A percentile compares a stretch with the other conserved stretches of the same genome.
Conservation (phyloP, 768 basidiomycete genomes). For the Baorangia bicolor region DNA sequence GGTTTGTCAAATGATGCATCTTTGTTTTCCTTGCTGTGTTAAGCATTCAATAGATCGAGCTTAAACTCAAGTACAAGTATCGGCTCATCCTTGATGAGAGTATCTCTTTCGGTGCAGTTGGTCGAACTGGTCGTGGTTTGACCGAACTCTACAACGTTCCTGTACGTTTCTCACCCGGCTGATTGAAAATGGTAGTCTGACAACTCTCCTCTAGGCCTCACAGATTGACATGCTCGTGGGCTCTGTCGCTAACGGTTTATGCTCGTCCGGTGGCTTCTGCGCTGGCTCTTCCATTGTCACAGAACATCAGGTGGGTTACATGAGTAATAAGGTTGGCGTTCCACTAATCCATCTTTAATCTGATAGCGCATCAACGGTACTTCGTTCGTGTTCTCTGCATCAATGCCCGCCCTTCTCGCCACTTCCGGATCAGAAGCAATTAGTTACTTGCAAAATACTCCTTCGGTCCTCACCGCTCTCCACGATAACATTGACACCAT, state of each 20-base stretch:
- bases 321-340: neutral
- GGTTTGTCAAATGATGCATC: slow-evolving; percentile 44
- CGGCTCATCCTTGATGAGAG: slow-evolving; percentile 92
- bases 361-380: slow-evolving; percentile 90
- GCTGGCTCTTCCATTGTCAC: slow-evolving; percentile 82
- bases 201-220: slow-evolving; percentile 50
- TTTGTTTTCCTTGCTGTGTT: neutral
- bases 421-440: slow-evolving; percentile 88
- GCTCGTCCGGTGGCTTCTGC: slow-evolving; percentile 91
- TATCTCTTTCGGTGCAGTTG: slow-evolving; percentile 90
- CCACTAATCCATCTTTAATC: neutral
- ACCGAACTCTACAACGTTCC: slow-evolving; percentile 95
- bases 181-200: neutral
- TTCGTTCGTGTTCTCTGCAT: slow-evolving; percentile 94
- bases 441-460: slow-evolving; percentile 70
- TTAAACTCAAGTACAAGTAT: slow-evolving; percentile 96
- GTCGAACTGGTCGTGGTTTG: slow-evolving; percentile 89
- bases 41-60: slow-evolving; percentile 65
- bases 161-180: slow-evolving; percentile 44
- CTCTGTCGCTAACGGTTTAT: slow-evolving; percentile 80
- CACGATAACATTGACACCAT: slow-evolving; percentile 80
- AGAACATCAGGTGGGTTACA: slow-evolving; percentile 71
- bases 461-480: slow-evolving; percentile 70
- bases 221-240: slow-evolving; percentile 97
- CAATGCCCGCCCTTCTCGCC: slow-evolving; percentile 86